Base-by-base conservation (phyloP, 331 rosid species). In the Telfairia occidentalis region DNA sequence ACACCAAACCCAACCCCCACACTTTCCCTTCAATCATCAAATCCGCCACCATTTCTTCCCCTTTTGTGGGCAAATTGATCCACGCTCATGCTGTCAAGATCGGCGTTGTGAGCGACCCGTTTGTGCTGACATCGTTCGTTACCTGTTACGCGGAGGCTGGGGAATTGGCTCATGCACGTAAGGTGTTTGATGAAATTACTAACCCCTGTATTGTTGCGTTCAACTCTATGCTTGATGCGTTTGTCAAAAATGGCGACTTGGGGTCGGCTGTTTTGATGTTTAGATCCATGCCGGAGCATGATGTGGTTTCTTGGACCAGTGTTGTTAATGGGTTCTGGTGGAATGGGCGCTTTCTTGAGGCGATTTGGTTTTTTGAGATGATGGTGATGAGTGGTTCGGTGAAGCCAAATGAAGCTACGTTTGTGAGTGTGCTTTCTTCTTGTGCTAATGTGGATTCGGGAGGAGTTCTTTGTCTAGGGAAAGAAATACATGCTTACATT, bases 401-500 rank as follows among this genome's bases (percentile, higher is more conserved):
- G 40, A 89, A 80, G 86, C 90, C 97, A 0, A 89, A 85, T 69
- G 94, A 89, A 80, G 98, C 92, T 82, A 89, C 94, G 6, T 90
- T 72, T 84, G 91, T 82, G 35, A 81, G 90, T 78, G 87, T 89
- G 34, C 80, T 90, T 60, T 89, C 91, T 42, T 86, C 83, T 0
- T 89, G 92, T 83, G 86, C 89, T 50, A 77, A 76, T 58, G 81
- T 93, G 53, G 83, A 77, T 70, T 79, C 85, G 3, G 74, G 81
- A 75, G 83, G 74, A 16, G 84, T 83, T 78, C 87, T 89, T 65
- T 81, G 81, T 79, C 55, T 76, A 61, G 98, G 90, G 35, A 90
- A 83, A 80, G 84, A 93, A 69, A 60, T 89, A 32, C 94, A 90
- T 80, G 90, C 84, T 21, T 82, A 83, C 70, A 65, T 83, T 2